phyloP scores from a whole-genome alignment of 1,284 basidiomycete species.

The Heterobasidion annosum region DNA sequence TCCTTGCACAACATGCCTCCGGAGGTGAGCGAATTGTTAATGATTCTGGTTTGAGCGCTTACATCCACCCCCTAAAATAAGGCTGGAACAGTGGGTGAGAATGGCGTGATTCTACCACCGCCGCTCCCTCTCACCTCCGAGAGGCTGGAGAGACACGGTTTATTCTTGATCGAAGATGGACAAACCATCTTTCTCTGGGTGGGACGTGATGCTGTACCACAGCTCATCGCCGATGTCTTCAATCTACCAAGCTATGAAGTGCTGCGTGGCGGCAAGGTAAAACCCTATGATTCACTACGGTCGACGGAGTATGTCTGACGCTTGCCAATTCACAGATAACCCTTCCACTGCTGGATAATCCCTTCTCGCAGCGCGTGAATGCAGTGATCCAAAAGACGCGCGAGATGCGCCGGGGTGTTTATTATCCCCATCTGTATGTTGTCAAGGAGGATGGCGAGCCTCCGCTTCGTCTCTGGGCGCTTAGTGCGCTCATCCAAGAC shows the following conservation, averaged over 20 bases:
- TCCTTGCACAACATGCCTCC: constrained; percentile 95
- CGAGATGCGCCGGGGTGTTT: constrained; percentile 84
- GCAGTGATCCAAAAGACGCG: constrained; percentile 90
- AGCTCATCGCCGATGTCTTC: constrained; percentile 92
- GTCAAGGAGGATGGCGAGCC: constrained; percentile 99
- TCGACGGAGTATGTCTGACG: not conserved
- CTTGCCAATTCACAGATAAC: constrained; percentile 52
- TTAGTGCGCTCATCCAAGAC: constrained; percentile 93
- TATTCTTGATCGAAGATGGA: constrained; percentile 96
- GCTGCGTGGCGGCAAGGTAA: constrained; percentile 86
- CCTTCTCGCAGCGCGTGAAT: constrained; percentile 90
- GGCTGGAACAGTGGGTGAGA: constrained; percentile 76
- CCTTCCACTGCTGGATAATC: constrained; percentile 82
- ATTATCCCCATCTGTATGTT: constrained; percentile 92
- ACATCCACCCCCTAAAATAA: constrained; percentile 1
- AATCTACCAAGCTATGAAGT: constrained; percentile 83
- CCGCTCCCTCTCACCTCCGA: constrained; percentile 92
- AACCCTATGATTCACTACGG: constrained; percentile 10
- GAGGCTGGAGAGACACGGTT: constrained; percentile 87
- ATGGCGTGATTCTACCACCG: constrained; percentile 76
- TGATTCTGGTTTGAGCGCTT: constrained; percentile 10
- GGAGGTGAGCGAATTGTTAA: constrained; percentile 44
- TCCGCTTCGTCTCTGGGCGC: constrained; percentile 87
- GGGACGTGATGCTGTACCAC: constrained; percentile 92
- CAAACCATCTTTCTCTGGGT: constrained; percentile 99